Evolutionary conservation across 768 basidiomycete genomes (phyloP).

Genomic region (Phanerodontia chrysosporium): DNA sequence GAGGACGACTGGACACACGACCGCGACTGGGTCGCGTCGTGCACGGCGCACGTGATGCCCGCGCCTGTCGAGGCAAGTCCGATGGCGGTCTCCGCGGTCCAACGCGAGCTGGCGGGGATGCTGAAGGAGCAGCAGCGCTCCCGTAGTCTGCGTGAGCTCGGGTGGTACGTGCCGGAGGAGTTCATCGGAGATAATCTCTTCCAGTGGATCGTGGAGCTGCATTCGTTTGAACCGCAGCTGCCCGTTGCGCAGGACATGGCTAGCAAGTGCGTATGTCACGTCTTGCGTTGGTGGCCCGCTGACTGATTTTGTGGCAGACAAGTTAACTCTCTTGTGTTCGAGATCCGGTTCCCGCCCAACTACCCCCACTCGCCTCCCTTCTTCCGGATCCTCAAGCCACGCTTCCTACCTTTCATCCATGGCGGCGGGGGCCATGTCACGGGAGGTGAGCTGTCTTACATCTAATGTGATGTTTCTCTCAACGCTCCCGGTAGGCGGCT

Average conservation of each 20-base stretch:
- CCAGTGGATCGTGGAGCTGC: slow-evolving; percentile 72
- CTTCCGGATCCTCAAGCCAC: slow-evolving; percentile 70
- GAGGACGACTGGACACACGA: slow-evolving; percentile 54
- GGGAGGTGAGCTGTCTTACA: slow-evolving; percentile 37
- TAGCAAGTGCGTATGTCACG: slow-evolving; percentile 39
- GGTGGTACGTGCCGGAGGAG: slow-evolving; percentile 71
- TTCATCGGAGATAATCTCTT: slow-evolving; percentile 63
- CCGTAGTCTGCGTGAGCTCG: slow-evolving; percentile 48
- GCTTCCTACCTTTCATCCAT: slow-evolving; percentile 65
- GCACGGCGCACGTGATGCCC: slow-evolving; percentile 47
- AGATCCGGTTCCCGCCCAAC: slow-evolving; percentile 62
- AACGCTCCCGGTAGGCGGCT: slow-evolving; percentile 42
- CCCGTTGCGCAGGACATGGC: slow-evolving; percentile 62
- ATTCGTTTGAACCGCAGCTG: slow-evolving; percentile 58
- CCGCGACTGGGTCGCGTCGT: slow-evolving; percentile 40
- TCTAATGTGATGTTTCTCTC: slow-evolving; percentile 5
- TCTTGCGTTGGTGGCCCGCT: slow-evolving; percentile 1
- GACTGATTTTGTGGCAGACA: slow-evolving; percentile 29
- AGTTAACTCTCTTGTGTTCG: slow-evolving; percentile 65
- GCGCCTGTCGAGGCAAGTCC: slow-evolving; percentile 56
- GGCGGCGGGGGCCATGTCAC: slow-evolving; percentile 73
- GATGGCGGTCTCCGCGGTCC: slow-evolving; percentile 52
- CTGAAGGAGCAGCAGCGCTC: slow-evolving; percentile 52
- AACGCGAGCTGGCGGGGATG: slow-evolving; percentile 58
- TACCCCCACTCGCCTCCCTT: slow-evolving; percentile 73